Evolutionary conservation across 768 basidiomycete species (phyloP), one percentile per base, ranked within the genome.

Genomic region (Mycena floridula): DNA sequence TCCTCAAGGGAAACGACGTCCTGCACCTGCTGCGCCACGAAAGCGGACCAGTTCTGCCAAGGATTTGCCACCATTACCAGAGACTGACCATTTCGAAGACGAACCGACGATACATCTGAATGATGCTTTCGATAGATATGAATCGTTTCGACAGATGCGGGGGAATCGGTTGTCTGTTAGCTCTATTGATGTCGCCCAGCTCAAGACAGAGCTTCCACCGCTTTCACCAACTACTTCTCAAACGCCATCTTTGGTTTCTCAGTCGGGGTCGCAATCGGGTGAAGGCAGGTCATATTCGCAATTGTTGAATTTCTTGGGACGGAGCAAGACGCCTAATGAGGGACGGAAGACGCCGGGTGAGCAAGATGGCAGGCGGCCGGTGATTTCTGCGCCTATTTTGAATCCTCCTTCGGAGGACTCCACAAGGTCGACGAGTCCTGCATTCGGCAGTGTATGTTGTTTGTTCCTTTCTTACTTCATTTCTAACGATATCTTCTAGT

Each of bases 71-170:
- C 68, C 75, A 0, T 55, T 76, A 2, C 81, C 79, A 2, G 55
- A 51, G 13, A 52, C 63, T 28, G 52, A 61, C 40, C n/a, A n/a
- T n/a, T n/a, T n/a, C n/a, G 43, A 63, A 20, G 5, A 57, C 11
- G 69, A 76, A 36, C 67, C 74, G 50, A 64, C 68, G 36, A 57
- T 61, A 4, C 69, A 62, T 5, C 65, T 87, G 27, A 85, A 91
- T 53, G 91, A 95, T 59, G 93, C 93, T 0, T 95, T 85, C 59
- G 88, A 89, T 45, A 74, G 90, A 27, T 96, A 95, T 57, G 89
- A 94, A 59, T 70, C 81, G n/a, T 93, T 83, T 63, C 79, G 79
- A 56, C 77, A 79, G 55, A 65, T 62, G 36, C 72, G 74, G 42
- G 64, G 48, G 15, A 50, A 77, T 48, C 67, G 85, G 41, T 61